These are phyloP conservation scores for Pichia phayaonensis DNA, from an alignment of 805 yeast genomes.

Conservation along the genomic window DNA sequence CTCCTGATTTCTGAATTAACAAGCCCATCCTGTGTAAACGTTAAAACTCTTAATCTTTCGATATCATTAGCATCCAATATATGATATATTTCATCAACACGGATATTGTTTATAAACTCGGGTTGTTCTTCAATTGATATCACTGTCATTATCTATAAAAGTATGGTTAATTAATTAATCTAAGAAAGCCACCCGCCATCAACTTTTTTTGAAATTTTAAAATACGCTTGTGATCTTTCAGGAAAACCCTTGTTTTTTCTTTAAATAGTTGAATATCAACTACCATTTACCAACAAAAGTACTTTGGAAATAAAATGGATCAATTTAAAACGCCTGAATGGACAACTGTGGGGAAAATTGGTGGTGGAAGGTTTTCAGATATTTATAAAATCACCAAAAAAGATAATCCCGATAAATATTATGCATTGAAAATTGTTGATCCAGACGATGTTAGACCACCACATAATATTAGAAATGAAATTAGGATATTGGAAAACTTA, in stretches of 20 bases:
- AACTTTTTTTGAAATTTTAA: neutral
- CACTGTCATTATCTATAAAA: neutral
- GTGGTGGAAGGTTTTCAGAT: constrained; percentile 38
- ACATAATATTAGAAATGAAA: constrained; percentile 42
- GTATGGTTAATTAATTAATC: neutral
- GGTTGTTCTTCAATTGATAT: neutral
- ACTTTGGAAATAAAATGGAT: neutral
- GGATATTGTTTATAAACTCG: neutral
- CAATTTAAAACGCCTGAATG: constrained; percentile 8
- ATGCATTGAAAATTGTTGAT: constrained; percentile 42
- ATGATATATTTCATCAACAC: neutral
- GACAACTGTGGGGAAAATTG: constrained; percentile 21
- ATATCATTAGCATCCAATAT: constrained; percentile 27
- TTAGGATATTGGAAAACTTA: constrained; percentile 29
- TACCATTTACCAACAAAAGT: neutral
- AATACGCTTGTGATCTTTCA: neutral
- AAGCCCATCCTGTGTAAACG: constrained; percentile 42
- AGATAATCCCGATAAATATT: constrained; percentile 13
- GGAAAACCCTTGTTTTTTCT: neutral
- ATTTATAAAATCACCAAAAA: constrained; percentile 22
- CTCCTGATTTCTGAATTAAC: constrained; percentile 34
- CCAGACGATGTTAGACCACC: constrained; percentile 48
- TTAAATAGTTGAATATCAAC: neutral
- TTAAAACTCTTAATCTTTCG: constrained; percentile 26
- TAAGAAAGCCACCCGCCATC: neutral